Evolutionary conservation across 768 basidiomycete genomes (phyloP).

Genomic region (Boletus sensibilis): DNA sequence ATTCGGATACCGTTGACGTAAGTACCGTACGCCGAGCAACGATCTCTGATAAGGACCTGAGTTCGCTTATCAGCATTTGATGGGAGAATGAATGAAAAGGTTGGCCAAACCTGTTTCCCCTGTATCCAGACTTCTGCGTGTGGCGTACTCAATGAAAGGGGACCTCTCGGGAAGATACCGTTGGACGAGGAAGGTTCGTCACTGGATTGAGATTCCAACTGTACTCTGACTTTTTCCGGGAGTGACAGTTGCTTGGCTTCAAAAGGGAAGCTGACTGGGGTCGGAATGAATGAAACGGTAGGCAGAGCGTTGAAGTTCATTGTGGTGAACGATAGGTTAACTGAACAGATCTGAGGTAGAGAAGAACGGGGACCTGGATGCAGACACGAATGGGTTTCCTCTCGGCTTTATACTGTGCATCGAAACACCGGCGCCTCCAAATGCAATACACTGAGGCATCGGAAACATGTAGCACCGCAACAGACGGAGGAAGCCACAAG

Average conservation of each 20-base stretch:
- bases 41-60: slow-evolving; percentile 48
- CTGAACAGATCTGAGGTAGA: background rate
- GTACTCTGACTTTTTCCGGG: slow-evolving; percentile 27
- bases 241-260: slow-evolving; percentile 38
- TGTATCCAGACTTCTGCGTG: slow-evolving; percentile 51
- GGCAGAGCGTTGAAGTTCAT: slow-evolving; percentile 32
- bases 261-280: slow-evolving; percentile 38
- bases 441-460: background rate
- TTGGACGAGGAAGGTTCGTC: slow-evolving; percentile 32
- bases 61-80: slow-evolving; percentile 7
- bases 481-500: slow-evolving; percentile 12
- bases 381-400: background rate
- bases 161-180: slow-evolving; percentile 41
- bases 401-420: slow-evolving; percentile 23
- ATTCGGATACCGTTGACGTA: slow-evolving; percentile 46
- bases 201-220: slow-evolving; percentile 35
- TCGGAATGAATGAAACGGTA: slow-evolving; percentile 35
- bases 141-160: slow-evolving; percentile 40
- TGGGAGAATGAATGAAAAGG: background rate
- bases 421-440: slow-evolving; percentile 4
- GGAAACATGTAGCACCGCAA: slow-evolving; percentile 11
- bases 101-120: slow-evolving; percentile 38
- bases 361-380: background rate
- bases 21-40: slow-evolving; percentile 47
- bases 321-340: background rate